These are phyloP conservation scores for Favolaschia claudopus DNA, from an alignment of 768 basidiomycete species.

Conservation along the genomic window DNA sequence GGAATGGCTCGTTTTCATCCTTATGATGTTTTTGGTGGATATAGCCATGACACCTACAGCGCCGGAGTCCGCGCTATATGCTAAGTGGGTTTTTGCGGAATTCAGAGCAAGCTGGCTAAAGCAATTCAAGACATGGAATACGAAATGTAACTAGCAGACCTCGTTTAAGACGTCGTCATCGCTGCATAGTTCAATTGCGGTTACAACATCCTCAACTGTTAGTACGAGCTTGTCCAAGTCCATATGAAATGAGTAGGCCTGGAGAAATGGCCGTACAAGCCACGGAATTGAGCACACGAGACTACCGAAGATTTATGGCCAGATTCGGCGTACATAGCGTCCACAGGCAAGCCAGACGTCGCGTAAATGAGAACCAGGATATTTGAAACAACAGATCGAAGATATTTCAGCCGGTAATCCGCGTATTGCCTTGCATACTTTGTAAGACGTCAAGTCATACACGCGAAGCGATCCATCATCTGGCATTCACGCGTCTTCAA, in stretches of 20 bases:
- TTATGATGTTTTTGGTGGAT: slow-evolving; percentile 50
- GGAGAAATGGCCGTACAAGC: slow-evolving; percentile 2
- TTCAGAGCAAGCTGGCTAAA: slow-evolving; percentile 71
- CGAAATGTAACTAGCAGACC: slow-evolving; percentile 47
- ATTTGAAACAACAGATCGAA: slow-evolving; percentile 59
- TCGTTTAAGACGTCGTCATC: slow-evolving; percentile 72
- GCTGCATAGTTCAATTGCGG: slow-evolving; percentile 53
- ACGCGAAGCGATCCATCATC: slow-evolving; percentile 77
- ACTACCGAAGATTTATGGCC: neutral
- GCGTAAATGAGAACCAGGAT: slow-evolving; percentile 47
- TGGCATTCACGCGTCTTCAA: slow-evolving; percentile 33
- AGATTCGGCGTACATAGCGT: slow-evolving; percentile 56
- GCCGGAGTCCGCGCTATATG: slow-evolving; percentile 77
- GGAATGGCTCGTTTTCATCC: slow-evolving; percentile 68
- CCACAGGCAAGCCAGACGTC: slow-evolving; percentile 76
- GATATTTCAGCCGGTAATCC: slow-evolving; percentile 67
- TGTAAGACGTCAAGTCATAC: slow-evolving; percentile 66
- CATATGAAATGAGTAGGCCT: slow-evolving; percentile 57
- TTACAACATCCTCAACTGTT: slow-evolving; percentile 54
- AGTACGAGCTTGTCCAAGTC: slow-evolving; percentile 61
- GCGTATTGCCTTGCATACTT: slow-evolving; percentile 69
- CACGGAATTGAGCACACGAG: neutral
- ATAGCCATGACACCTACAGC: slow-evolving; percentile 72
- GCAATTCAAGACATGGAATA: slow-evolving; percentile 32
- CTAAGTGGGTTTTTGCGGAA: slow-evolving; percentile 60